A percentile compares a stretch with the other conserved stretches of the same genome.
Evolutionary conservation across 768 basidiomycete genomes (phyloP).

Genomic region (Termitomyces bulborhizus): DNA sequence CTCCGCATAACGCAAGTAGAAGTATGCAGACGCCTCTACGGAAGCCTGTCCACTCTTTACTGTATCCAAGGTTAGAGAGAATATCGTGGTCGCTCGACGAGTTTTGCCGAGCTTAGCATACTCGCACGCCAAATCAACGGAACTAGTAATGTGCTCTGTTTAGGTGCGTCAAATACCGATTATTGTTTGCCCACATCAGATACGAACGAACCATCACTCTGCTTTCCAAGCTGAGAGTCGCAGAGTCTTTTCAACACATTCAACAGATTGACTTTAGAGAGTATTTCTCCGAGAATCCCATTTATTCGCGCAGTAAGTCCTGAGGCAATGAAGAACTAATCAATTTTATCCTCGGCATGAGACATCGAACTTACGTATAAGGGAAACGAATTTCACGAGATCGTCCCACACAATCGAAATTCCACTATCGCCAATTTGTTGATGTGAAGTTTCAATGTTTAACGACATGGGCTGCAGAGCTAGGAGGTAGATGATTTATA

Average conservation of each 20-base stretch:
- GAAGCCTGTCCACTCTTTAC: conserved; percentile 41
- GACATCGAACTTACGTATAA: conserved; percentile 42
- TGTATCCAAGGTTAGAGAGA: conserved; percentile 46
- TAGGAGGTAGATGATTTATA: conserved; percentile 9
- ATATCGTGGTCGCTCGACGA: conserved; percentile 59
- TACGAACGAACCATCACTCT: conserved; percentile 43
- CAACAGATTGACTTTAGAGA: conserved; percentile 64
- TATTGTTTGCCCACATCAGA: background rate
- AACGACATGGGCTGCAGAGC: conserved; percentile 25
- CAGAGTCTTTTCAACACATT: conserved; percentile 57
- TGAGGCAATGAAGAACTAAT: conserved; percentile 18
- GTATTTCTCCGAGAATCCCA: conserved; percentile 59
- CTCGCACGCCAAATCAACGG: conserved; percentile 71
- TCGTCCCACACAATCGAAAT: conserved; percentile 27
- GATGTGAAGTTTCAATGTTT: conserved; percentile 22
- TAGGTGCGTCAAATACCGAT: background rate
- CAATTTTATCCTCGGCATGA: background rate
- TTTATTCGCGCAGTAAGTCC: conserved; percentile 57
- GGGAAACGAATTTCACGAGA: conserved; percentile 34
- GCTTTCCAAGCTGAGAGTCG: conserved; percentile 35
- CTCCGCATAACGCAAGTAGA: conserved; percentile 63
- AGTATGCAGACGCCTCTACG: conserved; percentile 44
- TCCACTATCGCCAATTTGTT: conserved; percentile 15
- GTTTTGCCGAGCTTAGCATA: conserved; percentile 74
- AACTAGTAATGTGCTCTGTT: conserved; percentile 56